These are phyloP conservation scores for Trichomonascaceae sp. DNA, from an alignment of 1,139 yeast genomes.

Conservation along the genomic window DNA sequence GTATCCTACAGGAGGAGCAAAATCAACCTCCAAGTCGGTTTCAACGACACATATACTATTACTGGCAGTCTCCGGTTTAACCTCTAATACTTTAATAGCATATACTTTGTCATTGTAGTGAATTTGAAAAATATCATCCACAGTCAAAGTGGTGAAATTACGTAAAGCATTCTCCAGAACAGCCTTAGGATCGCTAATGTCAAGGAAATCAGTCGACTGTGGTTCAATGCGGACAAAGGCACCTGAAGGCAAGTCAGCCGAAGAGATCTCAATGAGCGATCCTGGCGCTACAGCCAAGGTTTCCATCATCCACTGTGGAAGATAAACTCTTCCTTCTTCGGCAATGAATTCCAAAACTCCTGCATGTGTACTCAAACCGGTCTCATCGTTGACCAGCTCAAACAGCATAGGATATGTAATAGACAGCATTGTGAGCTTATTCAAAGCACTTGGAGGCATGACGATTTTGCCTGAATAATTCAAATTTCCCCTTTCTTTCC, in stretches of 20 bases:
- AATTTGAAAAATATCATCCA: constrained; percentile 79
- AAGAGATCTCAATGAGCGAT: constrained; percentile 58
- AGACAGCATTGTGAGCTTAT: constrained; percentile 78
- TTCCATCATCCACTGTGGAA: constrained; percentile 97
- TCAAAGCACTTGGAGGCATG: constrained; percentile 87
- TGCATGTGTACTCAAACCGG: constrained; percentile 60
- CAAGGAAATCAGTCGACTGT: constrained; percentile 86
- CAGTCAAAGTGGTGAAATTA: constrained; percentile 82
- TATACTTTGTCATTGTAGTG: constrained; percentile 74
- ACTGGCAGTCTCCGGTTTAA: constrained; percentile 63
- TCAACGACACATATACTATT: constrained; percentile 89
- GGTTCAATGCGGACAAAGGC: constrained; percentile 90
- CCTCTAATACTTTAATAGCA: constrained; percentile 80
- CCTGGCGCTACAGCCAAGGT: constrained; percentile 74
- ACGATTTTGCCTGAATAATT: constrained; percentile 97
- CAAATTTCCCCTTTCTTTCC: constrained; percentile 67
- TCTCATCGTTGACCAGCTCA: constrained; percentile 64
- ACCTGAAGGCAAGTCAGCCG: constrained; percentile 81
- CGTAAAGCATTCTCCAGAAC: constrained; percentile 88
- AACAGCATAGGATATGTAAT: constrained; percentile 96
- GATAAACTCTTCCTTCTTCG: constrained; percentile 90
- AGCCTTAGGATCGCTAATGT: constrained; percentile 93
- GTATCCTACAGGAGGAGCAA: constrained; percentile 98
- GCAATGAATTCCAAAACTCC: constrained; percentile 97
- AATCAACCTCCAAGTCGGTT: constrained; percentile 94